Conservation (phyloP, 306 rosid genomes). For the Cucurbita ficifolia region DNA sequence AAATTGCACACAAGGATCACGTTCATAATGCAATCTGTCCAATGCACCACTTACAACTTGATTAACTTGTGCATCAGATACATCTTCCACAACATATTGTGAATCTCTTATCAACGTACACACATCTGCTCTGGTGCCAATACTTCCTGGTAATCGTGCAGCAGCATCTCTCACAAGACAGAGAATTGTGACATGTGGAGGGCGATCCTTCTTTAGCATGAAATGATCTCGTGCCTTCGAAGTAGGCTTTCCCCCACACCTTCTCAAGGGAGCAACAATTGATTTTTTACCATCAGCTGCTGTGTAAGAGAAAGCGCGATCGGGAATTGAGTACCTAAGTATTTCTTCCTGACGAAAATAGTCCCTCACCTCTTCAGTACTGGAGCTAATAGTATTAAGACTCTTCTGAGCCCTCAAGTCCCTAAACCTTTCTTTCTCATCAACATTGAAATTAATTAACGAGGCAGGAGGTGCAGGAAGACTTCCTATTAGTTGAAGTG, state of each 20-base stretch:
- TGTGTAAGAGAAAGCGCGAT: slow-evolving; percentile 87
- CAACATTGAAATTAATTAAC: slow-evolving; percentile 79
- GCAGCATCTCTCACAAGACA: slow-evolving; percentile 99
- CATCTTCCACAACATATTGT: slow-evolving; percentile 95
- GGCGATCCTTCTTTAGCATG: slow-evolving; percentile 97
- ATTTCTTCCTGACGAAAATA: slow-evolving; percentile 91
- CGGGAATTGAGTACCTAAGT: slow-evolving; percentile 98
- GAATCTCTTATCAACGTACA: slow-evolving; percentile 96
- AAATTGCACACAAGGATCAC: slow-evolving; percentile 97
- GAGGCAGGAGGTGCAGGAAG: slow-evolving; percentile 93
- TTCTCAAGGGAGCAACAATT: slow-evolving; percentile 93
- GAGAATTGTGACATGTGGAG: slow-evolving; percentile 96
- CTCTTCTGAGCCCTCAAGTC: slow-evolving; percentile 98
- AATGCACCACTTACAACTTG: slow-evolving; percentile 98
- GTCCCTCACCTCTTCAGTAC: slow-evolving; percentile 82
- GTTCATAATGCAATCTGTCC: slow-evolving; percentile 97
- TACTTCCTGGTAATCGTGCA: slow-evolving; percentile 97
- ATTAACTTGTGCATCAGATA: slow-evolving; percentile 89
- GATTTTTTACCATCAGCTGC: slow-evolving; percentile 98
- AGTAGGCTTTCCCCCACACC: slow-evolving; percentile 99
- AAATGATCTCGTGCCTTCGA: slow-evolving; percentile 98
- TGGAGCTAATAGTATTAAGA: slow-evolving; percentile 74
- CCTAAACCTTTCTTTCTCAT: slow-evolving; percentile 96
- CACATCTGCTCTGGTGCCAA: slow-evolving; percentile 97
- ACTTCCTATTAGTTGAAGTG: slow-evolving; percentile 93